Evolutionary conservation across 441 rosid genomes (phyloP).

Genomic region (Euphorbia schlechtendalii): DNA sequence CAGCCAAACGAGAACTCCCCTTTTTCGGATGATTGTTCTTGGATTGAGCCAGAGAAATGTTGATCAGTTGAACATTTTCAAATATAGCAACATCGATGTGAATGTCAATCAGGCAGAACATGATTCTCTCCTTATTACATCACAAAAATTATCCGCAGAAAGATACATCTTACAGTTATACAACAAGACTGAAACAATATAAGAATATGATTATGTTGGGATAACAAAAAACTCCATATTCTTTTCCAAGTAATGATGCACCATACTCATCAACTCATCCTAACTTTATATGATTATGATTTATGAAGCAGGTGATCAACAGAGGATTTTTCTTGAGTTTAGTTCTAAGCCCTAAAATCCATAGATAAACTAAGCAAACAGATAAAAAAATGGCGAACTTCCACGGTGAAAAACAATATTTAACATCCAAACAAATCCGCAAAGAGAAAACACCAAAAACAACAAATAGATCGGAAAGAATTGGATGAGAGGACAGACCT

Average conservation of each 20-base stretch:
- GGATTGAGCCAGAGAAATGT: background rate
- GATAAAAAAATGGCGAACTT: background rate
- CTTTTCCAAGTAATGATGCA: no score
- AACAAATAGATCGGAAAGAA: constrained; percentile 1
- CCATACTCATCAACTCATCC: no score
- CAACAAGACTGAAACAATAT: background rate
- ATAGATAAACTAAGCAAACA: background rate
- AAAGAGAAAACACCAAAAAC: background rate
- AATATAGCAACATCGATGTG: background rate
- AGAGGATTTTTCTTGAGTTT: background rate
- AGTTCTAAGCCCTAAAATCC: background rate
- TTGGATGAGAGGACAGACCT: constrained; percentile 63
- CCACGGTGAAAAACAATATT: background rate
- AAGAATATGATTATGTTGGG: background rate
- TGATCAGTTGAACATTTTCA: background rate
- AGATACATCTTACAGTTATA: no score
- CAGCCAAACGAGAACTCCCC: no score
- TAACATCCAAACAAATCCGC: background rate
- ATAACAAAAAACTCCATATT: no score
- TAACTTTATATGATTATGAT: no score
- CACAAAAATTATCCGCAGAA: no score
- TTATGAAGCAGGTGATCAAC: constrained; percentile 4
- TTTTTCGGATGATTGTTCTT: background rate
- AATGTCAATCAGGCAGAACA: background rate
- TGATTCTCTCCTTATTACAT: background rate